Conservation (phyloP, 225 moss, liverwort and hornwort genomes). For the Sphagnum tenellum region DNA sequence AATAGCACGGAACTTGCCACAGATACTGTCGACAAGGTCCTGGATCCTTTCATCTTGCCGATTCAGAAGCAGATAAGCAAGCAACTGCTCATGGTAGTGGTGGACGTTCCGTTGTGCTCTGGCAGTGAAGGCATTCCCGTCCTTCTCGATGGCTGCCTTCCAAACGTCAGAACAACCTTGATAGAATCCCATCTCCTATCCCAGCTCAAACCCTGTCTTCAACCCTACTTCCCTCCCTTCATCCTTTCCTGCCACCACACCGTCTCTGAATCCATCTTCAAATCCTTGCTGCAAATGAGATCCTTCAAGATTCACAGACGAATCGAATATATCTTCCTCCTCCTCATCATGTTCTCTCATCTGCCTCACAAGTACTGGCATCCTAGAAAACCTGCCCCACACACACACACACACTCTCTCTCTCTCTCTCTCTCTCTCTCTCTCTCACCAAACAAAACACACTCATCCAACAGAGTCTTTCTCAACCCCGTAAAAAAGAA, state of each 20-base stretch:
- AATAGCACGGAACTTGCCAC: conserved; percentile 73
- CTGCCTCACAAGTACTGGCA: conserved; percentile 53
- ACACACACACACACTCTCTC: neutral
- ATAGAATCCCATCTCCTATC: conserved; percentile 87
- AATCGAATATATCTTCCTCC: conserved; percentile 66
- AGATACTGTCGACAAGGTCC: conserved; percentile 53
- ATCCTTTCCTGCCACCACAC: conserved; percentile 58
- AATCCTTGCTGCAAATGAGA: conserved; percentile 67
- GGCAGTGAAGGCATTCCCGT: conserved; percentile 41
- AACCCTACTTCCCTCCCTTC: conserved; percentile 86
- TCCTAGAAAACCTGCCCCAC: conserved; percentile 27
- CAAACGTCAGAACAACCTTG: conserved; percentile 70
- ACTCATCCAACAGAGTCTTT: too few species aligned
- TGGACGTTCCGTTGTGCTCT: conserved; percentile 68
- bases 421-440: neutral
- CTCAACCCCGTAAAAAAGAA: too few species aligned
- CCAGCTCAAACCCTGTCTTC: conserved; percentile 77
- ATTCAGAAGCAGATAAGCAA: conserved; percentile 48
- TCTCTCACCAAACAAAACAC: too few species aligned
- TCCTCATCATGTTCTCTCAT: conserved; percentile 10
- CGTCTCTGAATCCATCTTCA: conserved; percentile 67
- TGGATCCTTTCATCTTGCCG: conserved; percentile 74
- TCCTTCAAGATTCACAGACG: conserved; percentile 60
- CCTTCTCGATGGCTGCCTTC: conserved; percentile 40
- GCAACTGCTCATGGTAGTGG: conserved; percentile 42